Conservation (phyloP, 352 stramenopile species). For the Phytophthora pisi region DNA sequence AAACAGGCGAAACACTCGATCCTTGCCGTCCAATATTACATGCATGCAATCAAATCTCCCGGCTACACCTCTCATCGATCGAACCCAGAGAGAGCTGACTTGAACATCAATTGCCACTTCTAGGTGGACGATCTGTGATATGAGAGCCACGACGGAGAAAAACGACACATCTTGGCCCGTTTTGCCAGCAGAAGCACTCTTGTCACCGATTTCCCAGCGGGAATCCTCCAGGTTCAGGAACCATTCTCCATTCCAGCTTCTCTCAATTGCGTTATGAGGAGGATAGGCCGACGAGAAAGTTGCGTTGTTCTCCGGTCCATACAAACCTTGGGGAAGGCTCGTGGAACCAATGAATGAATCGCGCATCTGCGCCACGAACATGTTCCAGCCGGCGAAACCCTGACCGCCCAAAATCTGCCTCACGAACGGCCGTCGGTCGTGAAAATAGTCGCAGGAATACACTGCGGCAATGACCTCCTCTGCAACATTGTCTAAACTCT, state of each 20-base stretch:
- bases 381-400: constrained; percentile 56
- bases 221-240: constrained; percentile 53
- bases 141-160: constrained; percentile 46
- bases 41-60: constrained; percentile 42
- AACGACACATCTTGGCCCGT: constrained; percentile 40
- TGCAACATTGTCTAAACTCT: constrained; percentile 49
- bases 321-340: constrained; percentile 1
- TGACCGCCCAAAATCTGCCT: constrained; percentile 57
- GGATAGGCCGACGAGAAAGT: constrained; percentile 14
- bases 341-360: constrained; percentile 55
- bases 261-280: constrained; percentile 43
- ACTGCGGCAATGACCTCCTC: constrained; percentile 71
- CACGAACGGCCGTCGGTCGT: constrained; percentile 48
- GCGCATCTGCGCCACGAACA: constrained; percentile 70
- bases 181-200: constrained; percentile 1
- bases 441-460: constrained; percentile 59
- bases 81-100: constrained; percentile 44
- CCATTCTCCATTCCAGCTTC: constrained; percentile 60
- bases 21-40: constrained; percentile 64
- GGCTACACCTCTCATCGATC: constrained; percentile 37
- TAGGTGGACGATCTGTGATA: constrained; percentile 53
- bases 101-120: constrained; percentile 49
- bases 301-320: background rate
- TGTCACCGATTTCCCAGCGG: constrained; percentile 37
- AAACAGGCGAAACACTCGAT: constrained; percentile 63